Evolutionary conservation across 2,329 filamentous ascomycete species (phyloP).

Genomic region (Talaromyces sp.): DNA sequence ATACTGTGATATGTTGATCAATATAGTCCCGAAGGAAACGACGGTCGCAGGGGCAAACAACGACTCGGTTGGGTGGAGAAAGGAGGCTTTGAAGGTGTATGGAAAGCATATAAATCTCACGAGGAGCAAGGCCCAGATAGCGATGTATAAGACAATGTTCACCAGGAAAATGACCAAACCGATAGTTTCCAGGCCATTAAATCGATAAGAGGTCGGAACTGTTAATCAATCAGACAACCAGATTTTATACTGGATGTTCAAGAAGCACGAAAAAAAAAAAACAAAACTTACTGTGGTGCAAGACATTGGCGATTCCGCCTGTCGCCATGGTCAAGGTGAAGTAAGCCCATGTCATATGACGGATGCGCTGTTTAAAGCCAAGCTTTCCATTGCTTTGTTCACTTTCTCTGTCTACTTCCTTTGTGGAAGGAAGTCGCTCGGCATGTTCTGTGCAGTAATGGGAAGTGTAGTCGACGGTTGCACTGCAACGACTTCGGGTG

Average conservation of each 20-base stretch:
- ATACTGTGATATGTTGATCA: constrained; percentile 75
- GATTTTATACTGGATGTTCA: constrained; percentile 38
- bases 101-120: constrained; percentile 65
- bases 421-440: neutral
- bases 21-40: constrained; percentile 66
- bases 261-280: constrained; percentile 32
- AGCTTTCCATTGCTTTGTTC: constrained; percentile 17
- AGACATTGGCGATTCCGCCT: constrained; percentile 54
- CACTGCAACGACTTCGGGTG: neutral
- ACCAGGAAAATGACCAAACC: constrained; percentile 58
- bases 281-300: constrained; percentile 48
- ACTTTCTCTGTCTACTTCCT: neutral
- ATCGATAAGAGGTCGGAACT: constrained; percentile 46
- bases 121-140: constrained; percentile 59
- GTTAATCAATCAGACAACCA: constrained; percentile 14
- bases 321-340: constrained; percentile 66
- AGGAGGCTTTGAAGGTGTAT: constrained; percentile 63
- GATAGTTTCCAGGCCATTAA: constrained; percentile 53
- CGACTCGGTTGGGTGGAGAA: constrained; percentile 70
- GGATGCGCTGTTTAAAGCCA: constrained; percentile 50
- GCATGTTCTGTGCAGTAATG: neutral
- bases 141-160: constrained; percentile 57
- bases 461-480: neutral
- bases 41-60: constrained; percentile 66
- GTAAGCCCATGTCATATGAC: constrained; percentile 70